Evolutionary conservation across 2,329 filamentous ascomycete species (phyloP), one percentile per base, ranked within the genome.

Genomic region (Biscogniauxia marginata): DNA sequence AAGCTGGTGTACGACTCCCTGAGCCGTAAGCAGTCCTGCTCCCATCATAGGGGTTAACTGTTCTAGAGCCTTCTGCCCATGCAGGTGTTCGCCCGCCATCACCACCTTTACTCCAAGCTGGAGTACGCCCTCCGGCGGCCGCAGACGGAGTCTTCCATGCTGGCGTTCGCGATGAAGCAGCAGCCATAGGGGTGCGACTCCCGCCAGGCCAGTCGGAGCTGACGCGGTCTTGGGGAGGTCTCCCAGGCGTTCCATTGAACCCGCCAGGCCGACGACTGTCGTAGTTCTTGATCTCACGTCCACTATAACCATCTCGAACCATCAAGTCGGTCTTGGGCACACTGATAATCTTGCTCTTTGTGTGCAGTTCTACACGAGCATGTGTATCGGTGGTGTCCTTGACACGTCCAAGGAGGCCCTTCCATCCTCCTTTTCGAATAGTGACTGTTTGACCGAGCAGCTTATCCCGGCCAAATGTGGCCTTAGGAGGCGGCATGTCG

Each of bases 401-500:
- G 65, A 99, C 93, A 63, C 97, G 96, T 65, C 95, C 95, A 45
- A 98, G 79, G 46, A 97, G 81, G 55, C 93, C 93, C 75, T 99
- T 99, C 79, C 93, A 92, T 20, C 89, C 86, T 23, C 95, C 95
- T 70, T 88, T 91, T 55, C 87, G 85, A 68, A 98, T 89, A 51
- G 88, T 91, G 46, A 98, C 92, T 0, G 92, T 97, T 76, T 96
- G 93, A 46, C 93, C 93, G 61, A 98, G 86, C 23, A 95, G 81
- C 54, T 86, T 85, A 72, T 99, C 95, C 43, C 92, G 85, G 20
- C 89, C 86, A 66, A 91, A 91, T 52, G 86, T 84, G 34, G 76
- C 79, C 71, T 88, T 89, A 44, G 89, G 89, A 46, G 92, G 92
- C 13, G 86, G 82, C 78, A 77, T 81, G 64, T 71, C 80, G 51